A percentile compares a stretch with the other conserved stretches of the same genome.
Evolutionary conservation across 148 eudicot species (phyloP).

Genomic region (Diospyros kaki): DNA sequence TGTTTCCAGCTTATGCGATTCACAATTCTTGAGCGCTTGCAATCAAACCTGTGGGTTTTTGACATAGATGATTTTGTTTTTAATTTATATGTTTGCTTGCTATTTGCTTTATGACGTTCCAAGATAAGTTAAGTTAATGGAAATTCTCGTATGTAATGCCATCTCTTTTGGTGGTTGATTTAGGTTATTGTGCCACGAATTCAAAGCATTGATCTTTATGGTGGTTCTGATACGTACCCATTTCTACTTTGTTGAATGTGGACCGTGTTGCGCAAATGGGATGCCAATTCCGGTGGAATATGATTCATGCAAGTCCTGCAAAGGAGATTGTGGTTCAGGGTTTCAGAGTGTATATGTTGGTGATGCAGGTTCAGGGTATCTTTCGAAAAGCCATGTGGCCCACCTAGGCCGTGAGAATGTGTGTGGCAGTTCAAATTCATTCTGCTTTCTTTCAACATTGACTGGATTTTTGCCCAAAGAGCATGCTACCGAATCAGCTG

Average conservation of each 20-base stretch:
- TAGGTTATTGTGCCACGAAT: conserved; percentile 43
- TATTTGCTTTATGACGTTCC: no score
- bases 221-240: conserved; percentile 39
- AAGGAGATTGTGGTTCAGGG: conserved; percentile 21
- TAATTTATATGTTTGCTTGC: not conserved
- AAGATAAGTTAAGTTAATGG: not conserved
- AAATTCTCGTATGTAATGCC: conserved; percentile 1
- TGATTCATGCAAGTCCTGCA: conserved; percentile 37
- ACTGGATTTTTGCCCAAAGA: conserved; percentile 37
- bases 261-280: conserved; percentile 34
- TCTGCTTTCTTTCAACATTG: conserved; percentile 53
- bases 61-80: not conserved
- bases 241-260: conserved; percentile 31
- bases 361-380: conserved; percentile 23
- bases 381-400: conserved; percentile 13
- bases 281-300: conserved; percentile 20
- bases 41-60: not conserved
- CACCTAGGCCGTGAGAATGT: conserved; percentile 28
- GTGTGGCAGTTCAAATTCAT: conserved; percentile 39
- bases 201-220: conserved; percentile 24
- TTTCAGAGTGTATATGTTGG: conserved; percentile 28
- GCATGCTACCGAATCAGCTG: conserved; percentile 15
- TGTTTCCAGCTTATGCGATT: not conserved
- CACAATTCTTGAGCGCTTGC: not conserved
- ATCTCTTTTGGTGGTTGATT: not conserved